Conservation (phyloP, 2,329 filamentous ascomycete species). For the Xylaria sp. region DNA sequence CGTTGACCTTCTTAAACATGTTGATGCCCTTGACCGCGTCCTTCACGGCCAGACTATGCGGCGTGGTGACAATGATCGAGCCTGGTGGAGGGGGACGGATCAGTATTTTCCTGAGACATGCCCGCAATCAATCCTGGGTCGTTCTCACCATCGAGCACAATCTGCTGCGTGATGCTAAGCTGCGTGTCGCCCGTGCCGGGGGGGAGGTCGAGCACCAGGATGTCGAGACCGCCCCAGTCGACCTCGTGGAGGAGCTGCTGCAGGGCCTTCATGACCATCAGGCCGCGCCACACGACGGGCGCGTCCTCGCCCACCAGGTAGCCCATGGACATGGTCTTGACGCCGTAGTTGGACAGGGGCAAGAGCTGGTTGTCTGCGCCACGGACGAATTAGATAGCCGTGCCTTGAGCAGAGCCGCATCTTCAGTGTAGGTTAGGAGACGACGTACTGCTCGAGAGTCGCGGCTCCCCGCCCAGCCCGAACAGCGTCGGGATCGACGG, state of each 20-base stretch:
- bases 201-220: slow-evolving; percentile 87
- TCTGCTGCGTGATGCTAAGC: slow-evolving; percentile 93
- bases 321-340: slow-evolving; percentile 99
- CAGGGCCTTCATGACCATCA: slow-evolving; percentile 97
- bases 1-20: slow-evolving; percentile 85
- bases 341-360: slow-evolving; percentile 89
- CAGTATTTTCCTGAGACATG: slow-evolving; percentile 4
- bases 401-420: too few relatives aligned
- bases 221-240: slow-evolving; percentile 86
- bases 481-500: slow-evolving; percentile 92
- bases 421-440: not conserved
- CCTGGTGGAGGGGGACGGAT: slow-evolving; percentile 53
- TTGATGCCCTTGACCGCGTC: slow-evolving; percentile 91
- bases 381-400: not conserved
- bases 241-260: slow-evolving; percentile 96
- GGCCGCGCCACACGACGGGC: slow-evolving; percentile 90
- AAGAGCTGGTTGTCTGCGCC: slow-evolving; percentile 73
- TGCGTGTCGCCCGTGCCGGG: slow-evolving; percentile 96
- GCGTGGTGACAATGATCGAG: slow-evolving; percentile 86
- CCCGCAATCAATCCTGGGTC: not conserved
- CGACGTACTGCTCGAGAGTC: slow-evolving; percentile 69
- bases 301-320: slow-evolving; percentile 81
- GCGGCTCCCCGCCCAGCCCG: slow-evolving; percentile 77
- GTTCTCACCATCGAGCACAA: slow-evolving; percentile 75
- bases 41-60: slow-evolving; percentile 88